Evolutionary conservation across 441 rosid genomes (phyloP).

Genomic region (Eutrema salsugineum): DNA sequence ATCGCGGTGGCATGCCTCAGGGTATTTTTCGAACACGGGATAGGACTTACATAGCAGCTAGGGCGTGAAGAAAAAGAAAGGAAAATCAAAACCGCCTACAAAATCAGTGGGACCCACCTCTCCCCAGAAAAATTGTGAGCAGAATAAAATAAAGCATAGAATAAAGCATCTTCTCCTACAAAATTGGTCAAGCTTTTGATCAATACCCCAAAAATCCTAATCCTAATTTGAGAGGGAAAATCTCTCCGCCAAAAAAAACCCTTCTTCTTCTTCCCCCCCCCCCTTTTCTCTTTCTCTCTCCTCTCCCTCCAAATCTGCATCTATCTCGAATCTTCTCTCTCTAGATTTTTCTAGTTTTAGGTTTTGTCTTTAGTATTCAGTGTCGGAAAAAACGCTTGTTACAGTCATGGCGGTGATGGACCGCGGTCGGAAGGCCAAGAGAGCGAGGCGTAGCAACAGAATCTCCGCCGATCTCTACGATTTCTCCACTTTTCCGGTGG

Average conservation of each 20-base stretch:
- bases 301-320: not conserved
- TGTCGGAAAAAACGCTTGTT: not conserved
- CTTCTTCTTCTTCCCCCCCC: not conserved
- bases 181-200: slow-evolving; percentile 26
- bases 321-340: not conserved
- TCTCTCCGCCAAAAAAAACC: slow-evolving; percentile 28
- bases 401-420: slow-evolving; percentile 27
- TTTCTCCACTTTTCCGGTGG: slow-evolving; percentile 37
- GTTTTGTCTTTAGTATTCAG: not conserved
- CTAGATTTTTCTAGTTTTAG: not conserved
- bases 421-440: slow-evolving; percentile 40
- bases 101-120: slow-evolving; percentile 4
- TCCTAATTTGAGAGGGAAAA: slow-evolving; percentile 22
- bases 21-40: too few relatives aligned
- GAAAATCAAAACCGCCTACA: slow-evolving; percentile 25
- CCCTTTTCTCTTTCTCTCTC: not conserved
- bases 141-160: not conserved
- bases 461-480: slow-evolving; percentile 47
- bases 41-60: not conserved
- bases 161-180: not conserved
- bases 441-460: slow-evolving; percentile 39
- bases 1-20: too few relatives aligned
- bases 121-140: not conserved
- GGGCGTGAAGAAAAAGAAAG: slow-evolving; percentile 20
- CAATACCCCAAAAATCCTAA: slow-evolving; percentile 25